These are phyloP conservation scores for Pseudogymnoascus sp. DNA, from an alignment of 2,329 filamentous ascomycete species.

Conservation along the genomic window DNA sequence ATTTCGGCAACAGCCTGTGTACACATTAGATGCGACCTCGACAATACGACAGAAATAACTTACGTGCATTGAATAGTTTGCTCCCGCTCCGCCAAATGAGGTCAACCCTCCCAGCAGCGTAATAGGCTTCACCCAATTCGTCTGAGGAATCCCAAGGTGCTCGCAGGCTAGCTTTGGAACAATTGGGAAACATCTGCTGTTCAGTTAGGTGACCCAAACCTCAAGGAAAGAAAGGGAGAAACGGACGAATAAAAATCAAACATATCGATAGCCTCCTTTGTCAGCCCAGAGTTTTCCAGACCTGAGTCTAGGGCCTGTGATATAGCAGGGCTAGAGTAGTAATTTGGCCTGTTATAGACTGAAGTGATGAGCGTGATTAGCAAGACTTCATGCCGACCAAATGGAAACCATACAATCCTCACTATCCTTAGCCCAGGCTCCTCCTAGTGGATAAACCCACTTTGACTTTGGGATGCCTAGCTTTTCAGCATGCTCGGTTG, in stretches of 20 bases:
- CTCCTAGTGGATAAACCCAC: slow-evolving; percentile 60
- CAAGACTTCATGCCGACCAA: background rate
- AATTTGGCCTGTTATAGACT: slow-evolving; percentile 60
- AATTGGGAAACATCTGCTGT: slow-evolving; percentile 58
- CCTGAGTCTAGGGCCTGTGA: slow-evolving; percentile 50
- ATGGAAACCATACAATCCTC: slow-evolving; percentile 40
- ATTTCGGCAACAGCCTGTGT: slow-evolving; percentile 47
- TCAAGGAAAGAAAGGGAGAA: no score
- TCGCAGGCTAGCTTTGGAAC: slow-evolving; percentile 60
- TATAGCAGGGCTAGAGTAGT: slow-evolving; percentile 52
- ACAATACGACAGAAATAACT: slow-evolving; percentile 19
- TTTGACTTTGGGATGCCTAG: slow-evolving; percentile 48
- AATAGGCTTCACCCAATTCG: slow-evolving; percentile 43
- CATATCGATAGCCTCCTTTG: slow-evolving; percentile 48
- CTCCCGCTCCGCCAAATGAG: slow-evolving; percentile 63
- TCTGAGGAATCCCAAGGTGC: slow-evolving; percentile 50
- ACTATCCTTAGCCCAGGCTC: slow-evolving; percentile 55
- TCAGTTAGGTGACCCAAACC: background rate
- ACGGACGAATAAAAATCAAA: slow-evolving; percentile 57
- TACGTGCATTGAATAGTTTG: slow-evolving; percentile 66
- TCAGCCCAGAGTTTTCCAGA: slow-evolving; percentile 42
- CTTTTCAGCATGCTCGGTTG: slow-evolving; percentile 45
- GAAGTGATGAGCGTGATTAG: slow-evolving; percentile 5
- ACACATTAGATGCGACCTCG: background rate
- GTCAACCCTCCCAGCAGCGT: slow-evolving; percentile 61